phyloP scores from a whole-genome alignment of 805 yeast species.

The Starmera pachycereana region DNA sequence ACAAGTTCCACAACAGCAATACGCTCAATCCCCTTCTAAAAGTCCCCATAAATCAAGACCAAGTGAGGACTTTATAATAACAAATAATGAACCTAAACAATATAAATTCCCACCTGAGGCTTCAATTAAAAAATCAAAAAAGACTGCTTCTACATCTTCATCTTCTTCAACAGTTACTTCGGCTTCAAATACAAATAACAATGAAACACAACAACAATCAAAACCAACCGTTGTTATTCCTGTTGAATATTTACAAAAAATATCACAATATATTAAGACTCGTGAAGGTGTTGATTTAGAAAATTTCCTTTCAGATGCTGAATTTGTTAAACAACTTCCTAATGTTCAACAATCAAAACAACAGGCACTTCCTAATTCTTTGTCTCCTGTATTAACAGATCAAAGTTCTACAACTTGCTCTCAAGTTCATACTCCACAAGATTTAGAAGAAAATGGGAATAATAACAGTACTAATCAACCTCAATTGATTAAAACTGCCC shows the following conservation, averaged over 20 bases:
- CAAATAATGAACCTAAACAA: constrained; percentile 30
- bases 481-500: neutral
- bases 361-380: neutral
- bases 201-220: neutral
- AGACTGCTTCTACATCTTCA: no score
- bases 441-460: neutral
- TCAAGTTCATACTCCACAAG: constrained; percentile 1
- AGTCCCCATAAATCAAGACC: neutral
- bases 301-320: constrained; percentile 6
- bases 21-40: neutral
- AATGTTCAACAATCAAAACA: constrained; percentile 1
- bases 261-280: constrained; percentile 13
- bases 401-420: constrained; percentile 1
- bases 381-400: constrained; percentile 2
- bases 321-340: constrained; percentile 2
- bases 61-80: constrained; percentile 32
- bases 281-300: constrained; percentile 15
- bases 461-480: neutral
- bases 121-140: no score
- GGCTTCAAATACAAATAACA: neutral
- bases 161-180: no score
- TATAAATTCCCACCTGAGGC: constrained; percentile 34
- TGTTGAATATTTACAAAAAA: constrained; percentile 17
- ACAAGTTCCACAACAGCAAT: constrained; percentile 1
- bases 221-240: constrained; percentile 16